Conservation (phyloP, 2,329 filamentous ascomycete genomes). For the Scolecobasidium constrictum region DNA sequence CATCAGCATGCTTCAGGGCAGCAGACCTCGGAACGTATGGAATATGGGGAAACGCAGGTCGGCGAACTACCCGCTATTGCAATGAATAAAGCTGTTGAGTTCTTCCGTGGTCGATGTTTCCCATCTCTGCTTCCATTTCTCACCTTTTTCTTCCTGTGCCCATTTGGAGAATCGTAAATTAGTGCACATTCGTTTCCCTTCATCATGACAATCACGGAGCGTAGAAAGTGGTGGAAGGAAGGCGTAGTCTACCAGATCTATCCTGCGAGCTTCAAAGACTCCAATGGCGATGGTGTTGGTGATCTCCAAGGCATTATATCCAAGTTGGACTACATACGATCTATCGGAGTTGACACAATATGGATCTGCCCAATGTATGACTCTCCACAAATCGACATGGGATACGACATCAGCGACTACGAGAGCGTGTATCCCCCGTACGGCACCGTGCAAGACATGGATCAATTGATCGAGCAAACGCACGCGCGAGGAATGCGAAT, state of each 20-base stretch:
- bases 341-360: conserved; percentile 51
- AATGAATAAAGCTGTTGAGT: too few species aligned
- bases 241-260: conserved; percentile 35
- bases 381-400: conserved; percentile 57
- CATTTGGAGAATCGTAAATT: too few species aligned
- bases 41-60: too few species aligned
- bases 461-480: conserved; percentile 47
- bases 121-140: too few species aligned
- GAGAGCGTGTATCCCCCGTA: conserved; percentile 54
- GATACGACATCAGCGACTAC: conserved; percentile 60
- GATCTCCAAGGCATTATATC: conserved; percentile 53
- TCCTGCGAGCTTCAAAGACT: conserved; percentile 37
- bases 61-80: too few species aligned
- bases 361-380: conserved; percentile 60
- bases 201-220: conserved; percentile 6
- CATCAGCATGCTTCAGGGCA: too few species aligned
- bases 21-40: too few species aligned
- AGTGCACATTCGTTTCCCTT: too few species aligned
- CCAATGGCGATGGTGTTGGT: conserved; percentile 49
- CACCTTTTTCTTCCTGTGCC: too few species aligned
- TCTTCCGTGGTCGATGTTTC: too few species aligned
- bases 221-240: conserved; percentile 33
- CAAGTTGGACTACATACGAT: conserved; percentile 50
- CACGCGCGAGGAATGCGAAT: conserved; percentile 57
- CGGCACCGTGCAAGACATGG: conserved; percentile 55